Conservation (phyloP, 2,329 filamentous ascomycete species). For the Fusarium sp. region DNA sequence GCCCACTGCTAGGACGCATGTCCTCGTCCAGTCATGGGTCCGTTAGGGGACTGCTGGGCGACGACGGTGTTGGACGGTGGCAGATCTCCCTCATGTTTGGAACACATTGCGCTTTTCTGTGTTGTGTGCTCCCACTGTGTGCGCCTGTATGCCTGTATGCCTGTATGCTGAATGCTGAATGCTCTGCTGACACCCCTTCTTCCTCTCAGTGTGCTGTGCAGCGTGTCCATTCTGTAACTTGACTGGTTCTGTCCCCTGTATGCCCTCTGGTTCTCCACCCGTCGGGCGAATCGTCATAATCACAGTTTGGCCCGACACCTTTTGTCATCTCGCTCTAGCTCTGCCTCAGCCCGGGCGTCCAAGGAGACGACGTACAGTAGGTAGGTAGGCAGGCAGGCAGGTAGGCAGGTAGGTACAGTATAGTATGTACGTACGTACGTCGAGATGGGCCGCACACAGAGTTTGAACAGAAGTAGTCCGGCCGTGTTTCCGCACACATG, state of each 20-base stretch:
- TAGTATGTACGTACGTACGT: not conserved
- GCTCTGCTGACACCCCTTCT: constrained; percentile 43
- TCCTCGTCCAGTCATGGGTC: constrained; percentile 35
- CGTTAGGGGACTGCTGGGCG: not conserved
- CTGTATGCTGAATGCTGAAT: too few species aligned
- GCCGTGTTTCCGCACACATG: constrained; percentile 18
- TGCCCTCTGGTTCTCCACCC: constrained; percentile 23
- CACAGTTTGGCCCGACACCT: constrained; percentile 25
- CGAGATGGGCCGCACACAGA: constrained; percentile 29
- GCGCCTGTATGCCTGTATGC: too few species aligned
- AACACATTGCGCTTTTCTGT: too few species aligned
- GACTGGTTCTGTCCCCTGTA: constrained; percentile 17
- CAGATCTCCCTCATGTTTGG: constrained; percentile 22
- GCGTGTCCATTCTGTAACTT: constrained; percentile 35
- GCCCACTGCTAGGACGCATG: constrained; percentile 40
- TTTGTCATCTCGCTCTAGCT: constrained; percentile 22
- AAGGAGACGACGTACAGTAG: too few species aligned
- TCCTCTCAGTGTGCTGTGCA: constrained; percentile 28
- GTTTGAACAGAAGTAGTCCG: constrained; percentile 33
- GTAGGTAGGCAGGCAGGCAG: too few species aligned
- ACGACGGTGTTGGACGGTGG: constrained; percentile 4
- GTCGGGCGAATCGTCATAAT: constrained; percentile 43
- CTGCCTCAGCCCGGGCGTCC: constrained; percentile 34
- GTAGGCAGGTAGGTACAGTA: too few species aligned
- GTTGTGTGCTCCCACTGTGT: constrained; percentile 17